Conservation (phyloP, 192 early-diverging fungal species). For the Linnemannia schmuckeri region DNA sequence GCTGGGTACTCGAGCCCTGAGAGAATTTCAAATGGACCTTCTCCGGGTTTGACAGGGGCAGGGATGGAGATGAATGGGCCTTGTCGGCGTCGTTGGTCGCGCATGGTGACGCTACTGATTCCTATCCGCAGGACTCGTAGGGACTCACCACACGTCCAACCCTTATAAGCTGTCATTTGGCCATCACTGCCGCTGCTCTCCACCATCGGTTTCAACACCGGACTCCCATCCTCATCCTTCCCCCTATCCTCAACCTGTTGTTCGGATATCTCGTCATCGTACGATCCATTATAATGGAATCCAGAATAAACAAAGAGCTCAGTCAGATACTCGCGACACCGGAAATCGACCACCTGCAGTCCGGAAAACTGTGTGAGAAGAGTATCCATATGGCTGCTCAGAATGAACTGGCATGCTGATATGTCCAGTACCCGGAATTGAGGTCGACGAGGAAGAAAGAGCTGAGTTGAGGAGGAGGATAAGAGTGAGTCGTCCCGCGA, state of each 20-base stretch:
- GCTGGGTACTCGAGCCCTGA: neutral
- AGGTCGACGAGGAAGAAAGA: neutral
- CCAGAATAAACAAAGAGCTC: neutral
- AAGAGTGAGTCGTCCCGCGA: no score
- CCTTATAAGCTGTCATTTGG: neutral
- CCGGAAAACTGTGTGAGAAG: neutral
- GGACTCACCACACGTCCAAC: neutral
- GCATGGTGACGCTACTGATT: neutral
- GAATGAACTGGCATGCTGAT: neutral
- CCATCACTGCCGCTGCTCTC: neutral
- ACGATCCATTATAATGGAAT: neutral
- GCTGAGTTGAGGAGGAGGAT: neutral
- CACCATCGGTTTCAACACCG: neutral
- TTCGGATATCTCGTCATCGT: no score
- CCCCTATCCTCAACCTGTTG: neutral
- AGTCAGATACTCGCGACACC: neutral
- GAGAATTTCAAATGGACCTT: neutral
- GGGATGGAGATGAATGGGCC: no score
- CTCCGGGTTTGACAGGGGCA: neutral
- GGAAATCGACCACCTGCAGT: neutral
- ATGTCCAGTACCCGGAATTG: neutral
- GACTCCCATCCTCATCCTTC: neutral
- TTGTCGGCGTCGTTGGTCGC: no score
- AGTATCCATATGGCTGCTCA: neutral
- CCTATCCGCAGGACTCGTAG: neutral